Base-by-base conservation (phyloP, 2,329 filamentous ascomycete species). In the Byssochlamys sp. region DNA sequence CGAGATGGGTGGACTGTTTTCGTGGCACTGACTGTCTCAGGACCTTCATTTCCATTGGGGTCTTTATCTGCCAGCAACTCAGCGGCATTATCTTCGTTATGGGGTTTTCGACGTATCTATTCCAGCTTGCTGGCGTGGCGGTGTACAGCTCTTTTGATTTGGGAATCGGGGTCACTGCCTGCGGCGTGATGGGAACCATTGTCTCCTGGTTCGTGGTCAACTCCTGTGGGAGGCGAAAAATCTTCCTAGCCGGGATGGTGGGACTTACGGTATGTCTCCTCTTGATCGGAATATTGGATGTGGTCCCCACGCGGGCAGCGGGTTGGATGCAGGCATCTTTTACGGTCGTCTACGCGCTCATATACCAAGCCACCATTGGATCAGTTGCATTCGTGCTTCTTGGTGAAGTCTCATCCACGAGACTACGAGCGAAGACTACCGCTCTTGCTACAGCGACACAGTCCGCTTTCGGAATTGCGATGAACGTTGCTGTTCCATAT, bases 31-130 rank as follows among this genome's bases (percentile, higher is more conserved):
- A 77, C 57, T 60, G 71, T 3, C 62, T 73, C 3, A 69, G 75
- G 3, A 77, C 75, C 1, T 68, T 70, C 33, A 76, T 77, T 31
- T 73, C 71, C 0, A 64, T 73, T n/a, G 70, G 74, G n/a, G 73
- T 75, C 12, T 78, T 76, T 62, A 67, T 69, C 35, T 75, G 75
- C 48, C 75, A 79, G 57, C 72, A 75, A 54, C 59, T 77, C 4
- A 72, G 70, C 1, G 76, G 75, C 4, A 73, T 75, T 54, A 64
- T 73, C 67, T 73, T 79, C 53, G 73, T 77, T 14, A 60, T 71
- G 12, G 73, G 73, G 26, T 78, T 76, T 60, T 71, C 72, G 3
- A 77, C 73, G 3, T 80, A 79, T 63, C 80, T 79, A 67, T 79
- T 79, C 65, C 66, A 77, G 55, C 73, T 64, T 5, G 65, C 66